Percentiles rank a stretch among this genome's conserved stretches.
These are phyloP conservation scores for Pythium apleroticum DNA, from an alignment of 352 stramenopile species.

Conservation along the genomic window DNA sequence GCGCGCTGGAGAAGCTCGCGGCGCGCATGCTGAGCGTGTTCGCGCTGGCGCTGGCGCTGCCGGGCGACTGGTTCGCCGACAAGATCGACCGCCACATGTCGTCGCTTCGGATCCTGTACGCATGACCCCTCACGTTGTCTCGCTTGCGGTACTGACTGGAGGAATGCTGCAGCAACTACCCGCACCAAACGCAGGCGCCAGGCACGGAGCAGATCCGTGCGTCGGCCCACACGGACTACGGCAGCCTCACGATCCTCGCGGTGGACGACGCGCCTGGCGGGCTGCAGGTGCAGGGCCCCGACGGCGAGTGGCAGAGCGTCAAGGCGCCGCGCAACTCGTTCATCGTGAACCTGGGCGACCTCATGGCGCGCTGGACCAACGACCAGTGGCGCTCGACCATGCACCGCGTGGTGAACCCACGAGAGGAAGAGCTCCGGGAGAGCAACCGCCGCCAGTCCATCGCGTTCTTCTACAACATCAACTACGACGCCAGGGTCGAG, in stretches of 20 bases:
- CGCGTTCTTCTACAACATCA: slow-evolving; percentile 1
- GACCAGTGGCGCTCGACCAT: background rate
- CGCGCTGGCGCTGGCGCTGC: background rate
- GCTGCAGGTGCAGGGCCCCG: background rate
- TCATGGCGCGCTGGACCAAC: background rate
- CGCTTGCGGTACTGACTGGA: too few species aligned
- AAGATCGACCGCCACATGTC: slow-evolving; percentile 1
- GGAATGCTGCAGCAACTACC: background rate
- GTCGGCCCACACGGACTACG: background rate
- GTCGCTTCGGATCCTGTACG: background rate
- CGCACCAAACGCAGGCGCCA: background rate
- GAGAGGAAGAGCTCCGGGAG: background rate
- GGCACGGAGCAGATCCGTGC: background rate
- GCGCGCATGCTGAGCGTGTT: background rate
- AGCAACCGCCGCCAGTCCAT: background rate
- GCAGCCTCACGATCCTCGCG: background rate
- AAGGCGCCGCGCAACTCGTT: background rate
- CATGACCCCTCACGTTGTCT: too few species aligned
- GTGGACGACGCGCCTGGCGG: background rate
- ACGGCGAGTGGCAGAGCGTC: background rate
- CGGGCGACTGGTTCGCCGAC: background rate
- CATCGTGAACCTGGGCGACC: background rate
- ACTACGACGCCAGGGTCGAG: background rate
- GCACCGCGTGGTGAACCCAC: background rate
- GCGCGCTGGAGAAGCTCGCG: background rate